phyloP scores from a whole-genome alignment of 768 basidiomycete genomes.

The Leucocoprinus leucothites region DNA sequence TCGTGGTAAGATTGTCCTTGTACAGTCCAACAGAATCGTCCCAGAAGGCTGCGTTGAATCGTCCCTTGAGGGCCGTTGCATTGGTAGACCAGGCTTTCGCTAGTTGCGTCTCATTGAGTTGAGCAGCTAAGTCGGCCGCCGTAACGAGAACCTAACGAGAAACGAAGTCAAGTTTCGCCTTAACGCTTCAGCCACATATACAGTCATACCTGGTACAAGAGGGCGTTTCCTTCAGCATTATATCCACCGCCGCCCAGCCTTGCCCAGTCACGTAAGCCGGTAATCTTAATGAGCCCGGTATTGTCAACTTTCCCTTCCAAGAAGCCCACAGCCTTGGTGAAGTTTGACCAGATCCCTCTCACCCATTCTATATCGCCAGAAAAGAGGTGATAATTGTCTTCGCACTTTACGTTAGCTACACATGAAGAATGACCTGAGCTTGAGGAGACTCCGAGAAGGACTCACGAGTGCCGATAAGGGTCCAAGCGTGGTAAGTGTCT shows the following conservation, averaged over 20 bases:
- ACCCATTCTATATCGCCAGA: slow-evolving; percentile 53
- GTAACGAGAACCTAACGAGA: slow-evolving; percentile 43
- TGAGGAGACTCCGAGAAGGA: not conserved
- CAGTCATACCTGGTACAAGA: slow-evolving; percentile 41
- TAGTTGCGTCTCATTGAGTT: slow-evolving; percentile 31
- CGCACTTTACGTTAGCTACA: not conserved
- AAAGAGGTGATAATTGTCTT: slow-evolving; percentile 56
- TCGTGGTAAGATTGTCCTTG: slow-evolving; percentile 50
- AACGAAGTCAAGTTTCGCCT: not conserved
- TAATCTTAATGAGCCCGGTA: slow-evolving; percentile 51
- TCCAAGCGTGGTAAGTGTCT: slow-evolving; percentile 61
- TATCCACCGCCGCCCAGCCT: slow-evolving; percentile 52
- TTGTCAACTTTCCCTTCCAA: slow-evolving; percentile 48
- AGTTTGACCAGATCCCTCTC: slow-evolving; percentile 49
- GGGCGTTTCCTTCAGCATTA: slow-evolving; percentile 55
- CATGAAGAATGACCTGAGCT: not conserved
- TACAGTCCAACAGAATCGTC: slow-evolving; percentile 45
- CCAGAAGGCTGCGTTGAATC: slow-evolving; percentile 54
- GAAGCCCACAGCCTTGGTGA: slow-evolving; percentile 53
- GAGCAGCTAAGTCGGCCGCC: slow-evolving; percentile 39
- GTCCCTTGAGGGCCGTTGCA: slow-evolving; percentile 44
- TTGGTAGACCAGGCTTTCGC: slow-evolving; percentile 38
- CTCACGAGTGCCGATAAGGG: slow-evolving; percentile 52
- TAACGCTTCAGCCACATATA: not conserved
- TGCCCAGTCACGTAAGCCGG: slow-evolving; percentile 57